Conservation (phyloP, 116 monocot species). For the Cymodocea nodosa region DNA sequence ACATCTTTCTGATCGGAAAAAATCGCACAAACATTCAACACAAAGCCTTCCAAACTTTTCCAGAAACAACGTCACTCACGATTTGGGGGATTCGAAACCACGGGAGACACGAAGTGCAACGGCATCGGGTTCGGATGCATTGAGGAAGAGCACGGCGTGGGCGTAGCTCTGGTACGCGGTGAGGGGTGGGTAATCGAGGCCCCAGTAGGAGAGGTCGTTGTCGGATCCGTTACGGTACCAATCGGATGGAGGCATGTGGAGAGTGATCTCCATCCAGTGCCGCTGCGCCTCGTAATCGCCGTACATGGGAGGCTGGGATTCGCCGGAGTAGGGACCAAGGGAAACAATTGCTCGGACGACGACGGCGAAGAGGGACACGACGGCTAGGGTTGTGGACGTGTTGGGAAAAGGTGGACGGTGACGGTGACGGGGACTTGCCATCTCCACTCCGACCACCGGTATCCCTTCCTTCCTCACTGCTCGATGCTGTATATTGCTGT, state of each 20-base stretch:
- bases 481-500: too few relatives aligned
- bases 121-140: slow-evolving; percentile 42
- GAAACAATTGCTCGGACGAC: slow-evolving; percentile 54
- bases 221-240: slow-evolving; percentile 73
- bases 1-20: slow-evolving; percentile 42
- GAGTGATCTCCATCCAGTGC: slow-evolving; percentile 99
- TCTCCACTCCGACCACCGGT: too few relatives aligned
- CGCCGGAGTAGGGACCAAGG: slow-evolving; percentile 74
- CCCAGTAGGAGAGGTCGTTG: slow-evolving; percentile 89
- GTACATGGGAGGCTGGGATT: slow-evolving; percentile 51
- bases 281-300: slow-evolving; percentile 98
- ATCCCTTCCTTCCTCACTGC: too few relatives aligned
- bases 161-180: slow-evolving; percentile 85
- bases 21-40: not conserved
- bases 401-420: not conserved
- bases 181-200: slow-evolving; percentile 95
- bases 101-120: slow-evolving; percentile 46
- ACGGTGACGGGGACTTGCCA: too few relatives aligned
- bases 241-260: slow-evolving; percentile 44
- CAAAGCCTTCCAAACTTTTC: not conserved
- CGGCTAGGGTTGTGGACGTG: slow-evolving; percentile 4
- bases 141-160: slow-evolving; percentile 50
- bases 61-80: slow-evolving; percentile 20
- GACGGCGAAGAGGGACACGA: slow-evolving; percentile 41
- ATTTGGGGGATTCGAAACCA: slow-evolving; percentile 63